Base-by-base conservation (phyloP, 2,329 filamentous ascomycete genomes). In the Xylaria digitata region DNA sequence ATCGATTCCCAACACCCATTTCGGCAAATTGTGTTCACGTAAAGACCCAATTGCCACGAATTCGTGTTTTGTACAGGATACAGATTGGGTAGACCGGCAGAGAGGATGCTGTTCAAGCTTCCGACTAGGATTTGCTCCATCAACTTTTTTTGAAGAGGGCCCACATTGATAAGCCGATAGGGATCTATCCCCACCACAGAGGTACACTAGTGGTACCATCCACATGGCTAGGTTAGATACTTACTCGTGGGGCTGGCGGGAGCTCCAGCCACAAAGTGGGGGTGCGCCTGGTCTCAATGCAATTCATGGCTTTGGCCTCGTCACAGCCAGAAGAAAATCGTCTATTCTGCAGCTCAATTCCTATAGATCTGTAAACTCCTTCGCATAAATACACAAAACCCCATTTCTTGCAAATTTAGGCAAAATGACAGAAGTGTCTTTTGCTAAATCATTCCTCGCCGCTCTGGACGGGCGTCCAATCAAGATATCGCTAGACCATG, bases 1-100 rank as follows among this genome's bases (percentile, higher is more conserved):
- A 96, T 75, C 94, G 93, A 79, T 94, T 92, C 79, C 94, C 92
- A 69, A 89, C 88, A 84, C 93, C 94, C 94, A 97, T 97, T 76
- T 79, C 89, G 78, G 78, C 3, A 6, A 30, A 45, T 43, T 65
- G 34, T 52, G 32, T 21, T 49, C 42, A 45, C 19, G 48, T 21
- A 21, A 52, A 42, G 8, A 42, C 15, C 6, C 3, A 62, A 43
- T 63, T 53, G 54, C 42, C 30, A 19, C 26, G 21, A 34, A 48
- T 23, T 56, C 43, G 45, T 11, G 48, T 52, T 50, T 45, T 52
- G 54, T 48, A 50, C 34, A 59, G 26, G 7, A 43, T 50, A 9
- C 56, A 65, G 61, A 55, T 15, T 9, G 2, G 37, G 37, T 15
- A 65, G 54, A 11, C 8, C 45, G 6, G 45, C 23, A 49, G n/a